Base-by-base conservation (phyloP, 345 rosid genomes). In the Pseudoturritis turrita region DNA sequence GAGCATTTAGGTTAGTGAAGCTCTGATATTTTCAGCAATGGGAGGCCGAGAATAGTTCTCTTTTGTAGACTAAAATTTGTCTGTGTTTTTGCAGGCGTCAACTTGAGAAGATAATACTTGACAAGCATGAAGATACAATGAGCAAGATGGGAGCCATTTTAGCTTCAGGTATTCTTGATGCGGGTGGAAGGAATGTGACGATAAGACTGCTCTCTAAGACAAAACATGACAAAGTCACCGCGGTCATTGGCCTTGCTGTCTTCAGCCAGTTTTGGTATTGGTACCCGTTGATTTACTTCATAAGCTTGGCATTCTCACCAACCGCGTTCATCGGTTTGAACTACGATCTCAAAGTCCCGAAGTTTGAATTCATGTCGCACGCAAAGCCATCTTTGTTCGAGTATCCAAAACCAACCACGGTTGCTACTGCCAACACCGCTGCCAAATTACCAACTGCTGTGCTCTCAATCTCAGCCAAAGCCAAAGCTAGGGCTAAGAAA, bases 81-180 rank as follows among this genome's bases (percentile, higher is more conserved):
- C 5, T 35, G 19, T 40, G 63, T 14, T 54, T 12, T 28, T 72
- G 28, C 54, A 93, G 98, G 81, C 92, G 94, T 14, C 98, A 90
- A 46, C 63, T 93, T 47, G 97, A 90, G 73, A 93, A 90, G 71
- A 93, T 90, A 25, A 87, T 93, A 50, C 88, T 90, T 22, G 97
- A 93, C 73, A 93, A 90, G 77, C 94, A 90, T 67, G 97, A 93
- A 78, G 98, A 90, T 55, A 90, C 98, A 57, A 93, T 90, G 96
- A 93, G 98, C 88, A 93, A 93, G 81, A 93, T 93, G 98, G 98
- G 98, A 50, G 98, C 98, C 40, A 90, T 93, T 70, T 83, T 93
- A 78, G 98, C 98, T 47, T 87, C 94, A 29, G 98, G 97, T 55
- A 90, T 93, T 51, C 94, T 93, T 71, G 98, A 93, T 81, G 98